Conservation (phyloP, 352 stramenopile genomes). For the Phytophthora chlamydospora region DNA sequence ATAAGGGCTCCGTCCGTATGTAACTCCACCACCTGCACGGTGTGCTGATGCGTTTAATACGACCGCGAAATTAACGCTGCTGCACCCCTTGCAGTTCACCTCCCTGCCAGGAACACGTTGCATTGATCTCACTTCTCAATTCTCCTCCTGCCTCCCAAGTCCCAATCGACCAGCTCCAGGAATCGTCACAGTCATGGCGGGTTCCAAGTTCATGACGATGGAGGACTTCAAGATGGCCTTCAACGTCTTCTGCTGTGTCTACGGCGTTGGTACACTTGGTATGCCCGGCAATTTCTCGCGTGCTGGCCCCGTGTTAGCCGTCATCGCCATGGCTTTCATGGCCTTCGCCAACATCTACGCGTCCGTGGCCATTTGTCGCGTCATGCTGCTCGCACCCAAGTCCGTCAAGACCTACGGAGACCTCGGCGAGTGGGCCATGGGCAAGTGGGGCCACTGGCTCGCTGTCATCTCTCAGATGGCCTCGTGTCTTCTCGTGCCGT, state of each 20-base stretch:
- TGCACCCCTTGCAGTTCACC: not conserved
- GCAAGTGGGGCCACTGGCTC: conserved; percentile 53
- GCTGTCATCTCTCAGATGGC: conserved; percentile 52
- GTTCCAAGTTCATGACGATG: conserved; percentile 18
- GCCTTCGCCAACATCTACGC: conserved; percentile 66
- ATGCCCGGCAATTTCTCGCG: conserved; percentile 29
- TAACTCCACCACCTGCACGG: no score
- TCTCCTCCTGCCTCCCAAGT: conserved; percentile 4
- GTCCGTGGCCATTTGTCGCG: conserved; percentile 49
- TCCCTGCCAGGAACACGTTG: not conserved
- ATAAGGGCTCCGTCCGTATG: not conserved
- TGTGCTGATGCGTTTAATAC: no score
- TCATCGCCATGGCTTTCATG: conserved; percentile 62
- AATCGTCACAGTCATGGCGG: conserved; percentile 6
- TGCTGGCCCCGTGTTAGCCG: conserved; percentile 28
- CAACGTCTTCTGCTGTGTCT: conserved; percentile 34
- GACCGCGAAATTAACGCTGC: not conserved
- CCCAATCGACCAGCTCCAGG: not conserved
- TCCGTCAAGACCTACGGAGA: conserved; percentile 59
- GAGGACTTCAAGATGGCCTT: conserved; percentile 32
- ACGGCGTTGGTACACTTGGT: conserved; percentile 29
- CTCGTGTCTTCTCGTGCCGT: conserved; percentile 56
- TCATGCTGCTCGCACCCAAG: conserved; percentile 56
- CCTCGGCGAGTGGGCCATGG: conserved; percentile 58
- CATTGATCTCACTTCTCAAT: conserved; percentile 9